These are phyloP conservation scores for Striga hermonthica DNA, from an alignment of 305 asterid species.

Conservation along the genomic window DNA sequence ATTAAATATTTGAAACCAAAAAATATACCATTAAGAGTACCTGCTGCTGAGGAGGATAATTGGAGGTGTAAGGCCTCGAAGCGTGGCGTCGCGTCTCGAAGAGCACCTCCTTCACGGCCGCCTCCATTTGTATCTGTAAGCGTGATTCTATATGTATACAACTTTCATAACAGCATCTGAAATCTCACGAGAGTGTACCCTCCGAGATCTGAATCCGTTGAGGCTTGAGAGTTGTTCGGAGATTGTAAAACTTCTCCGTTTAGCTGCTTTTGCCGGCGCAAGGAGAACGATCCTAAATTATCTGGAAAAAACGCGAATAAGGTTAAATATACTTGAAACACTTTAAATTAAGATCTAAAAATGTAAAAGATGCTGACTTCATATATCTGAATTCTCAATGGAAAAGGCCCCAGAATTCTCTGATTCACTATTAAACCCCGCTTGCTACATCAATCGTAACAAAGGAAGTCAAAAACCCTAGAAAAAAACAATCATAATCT, in stretches of 20 bases:
- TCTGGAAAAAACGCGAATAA: not conserved
- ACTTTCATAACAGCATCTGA: conserved; percentile 30
- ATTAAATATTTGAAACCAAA: not conserved
- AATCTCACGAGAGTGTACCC: conserved; percentile 24
- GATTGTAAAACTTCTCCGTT: conserved; percentile 23
- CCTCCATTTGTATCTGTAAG: conserved; percentile 43
- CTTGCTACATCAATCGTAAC: no score
- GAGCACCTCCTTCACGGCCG: conserved; percentile 45
- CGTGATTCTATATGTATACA: conserved; percentile 18
- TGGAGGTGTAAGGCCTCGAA: conserved; percentile 62
- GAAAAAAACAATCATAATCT: no score
- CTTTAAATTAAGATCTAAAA: no score
- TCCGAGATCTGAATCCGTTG: conserved; percentile 43
- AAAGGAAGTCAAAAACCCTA: no score
- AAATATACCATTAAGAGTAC: conserved; percentile 25
- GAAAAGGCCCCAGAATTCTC: no score
- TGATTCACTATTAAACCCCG: no score
- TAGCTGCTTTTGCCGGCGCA: conserved; percentile 14
- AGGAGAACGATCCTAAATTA: conserved; percentile 2
- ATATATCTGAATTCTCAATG: no score
- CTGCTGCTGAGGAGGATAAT: conserved; percentile 77
- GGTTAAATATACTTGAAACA: no score
- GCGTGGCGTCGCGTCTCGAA: conserved; percentile 80
- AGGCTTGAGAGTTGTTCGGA: conserved; percentile 30
- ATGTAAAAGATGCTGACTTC: no score